Conservation (phyloP, 2,329 filamentous ascomycete species). For the Aspergillus spinulosporus region DNA sequence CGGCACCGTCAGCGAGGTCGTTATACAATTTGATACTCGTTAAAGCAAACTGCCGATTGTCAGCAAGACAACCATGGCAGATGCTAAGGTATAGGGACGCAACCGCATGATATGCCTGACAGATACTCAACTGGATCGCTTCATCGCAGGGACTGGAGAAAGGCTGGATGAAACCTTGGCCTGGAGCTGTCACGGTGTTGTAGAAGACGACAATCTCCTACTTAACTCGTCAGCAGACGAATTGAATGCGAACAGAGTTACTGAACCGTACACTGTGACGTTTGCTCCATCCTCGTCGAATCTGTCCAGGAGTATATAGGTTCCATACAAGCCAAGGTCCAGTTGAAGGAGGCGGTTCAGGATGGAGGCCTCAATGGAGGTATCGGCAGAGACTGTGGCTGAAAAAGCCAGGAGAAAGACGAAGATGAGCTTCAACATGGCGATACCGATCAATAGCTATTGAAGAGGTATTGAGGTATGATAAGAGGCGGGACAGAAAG, state of each 20-base stretch:
- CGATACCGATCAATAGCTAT: not conserved
- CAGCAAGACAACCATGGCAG: not conserved
- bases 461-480: not conserved
- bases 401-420: not conserved
- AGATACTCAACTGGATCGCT: not conserved
- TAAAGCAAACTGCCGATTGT: not conserved
- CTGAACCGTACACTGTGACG: not conserved
- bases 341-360: conserved; percentile 5
- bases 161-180: not conserved
- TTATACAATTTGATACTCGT: conserved; percentile 4
- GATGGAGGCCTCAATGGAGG: not conserved
- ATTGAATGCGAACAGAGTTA: not conserved
- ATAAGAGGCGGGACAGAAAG: not conserved
- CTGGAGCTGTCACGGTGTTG: not conserved
- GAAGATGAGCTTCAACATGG: not conserved
- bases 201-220: not conserved
- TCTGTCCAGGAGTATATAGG: conserved; percentile 6
- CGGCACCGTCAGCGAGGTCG: conserved; percentile 1
- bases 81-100: not conserved
- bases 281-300: not conserved
- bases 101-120: conserved; percentile 4
- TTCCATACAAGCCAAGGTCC: conserved; percentile 1
- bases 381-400: not conserved
- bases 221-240: not conserved
- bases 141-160: not conserved